Conservation (phyloP, 1,284 basidiomycete species). For the Melampsora larici-populina region DNA sequence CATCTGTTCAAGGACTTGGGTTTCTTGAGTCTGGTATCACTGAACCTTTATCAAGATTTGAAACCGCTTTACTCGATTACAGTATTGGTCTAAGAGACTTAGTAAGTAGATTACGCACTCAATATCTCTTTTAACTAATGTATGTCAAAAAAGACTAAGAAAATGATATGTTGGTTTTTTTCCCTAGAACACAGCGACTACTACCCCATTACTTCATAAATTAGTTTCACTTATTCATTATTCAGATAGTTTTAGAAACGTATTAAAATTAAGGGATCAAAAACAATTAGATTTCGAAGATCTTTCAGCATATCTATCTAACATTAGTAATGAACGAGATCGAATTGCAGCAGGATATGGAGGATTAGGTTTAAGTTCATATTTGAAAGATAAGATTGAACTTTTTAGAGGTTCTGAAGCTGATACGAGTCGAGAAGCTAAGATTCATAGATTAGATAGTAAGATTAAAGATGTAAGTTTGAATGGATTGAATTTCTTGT, state of each 20-base stretch:
- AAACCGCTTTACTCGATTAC: conserved; percentile 88
- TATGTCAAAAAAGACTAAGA: not conserved
- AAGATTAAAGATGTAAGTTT: conserved; percentile 85
- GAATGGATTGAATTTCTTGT: not conserved
- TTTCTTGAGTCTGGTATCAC: conserved; percentile 98
- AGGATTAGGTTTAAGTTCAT: conserved; percentile 73
- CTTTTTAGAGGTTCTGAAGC: conserved; percentile 78
- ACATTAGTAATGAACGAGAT: conserved; percentile 85
- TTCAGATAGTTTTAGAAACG: conserved; percentile 79
- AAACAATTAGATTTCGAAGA: conserved; percentile 99
- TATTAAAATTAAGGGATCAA: conserved; percentile 90
- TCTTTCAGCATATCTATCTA: conserved; percentile 87
- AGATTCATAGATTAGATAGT: conserved; percentile 82
- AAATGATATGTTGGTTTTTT: not conserved
- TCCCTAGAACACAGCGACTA: conserved; percentile 43
- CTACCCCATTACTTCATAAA: conserved; percentile 72
- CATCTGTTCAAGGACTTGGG: conserved; percentile 89
- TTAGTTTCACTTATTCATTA: conserved; percentile 84
- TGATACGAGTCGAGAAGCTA: conserved; percentile 83
- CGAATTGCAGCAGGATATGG: conserved; percentile 68
- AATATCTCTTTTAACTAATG: too few relatives aligned
- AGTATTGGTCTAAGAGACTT: conserved; percentile 74
- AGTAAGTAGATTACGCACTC: too few relatives aligned
- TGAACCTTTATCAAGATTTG: conserved; percentile 91
- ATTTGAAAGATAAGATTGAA: conserved; percentile 90